These are phyloP conservation scores for Suhomyces faveliae DNA, from an alignment of 805 yeast genomes.

Conservation along the genomic window DNA sequence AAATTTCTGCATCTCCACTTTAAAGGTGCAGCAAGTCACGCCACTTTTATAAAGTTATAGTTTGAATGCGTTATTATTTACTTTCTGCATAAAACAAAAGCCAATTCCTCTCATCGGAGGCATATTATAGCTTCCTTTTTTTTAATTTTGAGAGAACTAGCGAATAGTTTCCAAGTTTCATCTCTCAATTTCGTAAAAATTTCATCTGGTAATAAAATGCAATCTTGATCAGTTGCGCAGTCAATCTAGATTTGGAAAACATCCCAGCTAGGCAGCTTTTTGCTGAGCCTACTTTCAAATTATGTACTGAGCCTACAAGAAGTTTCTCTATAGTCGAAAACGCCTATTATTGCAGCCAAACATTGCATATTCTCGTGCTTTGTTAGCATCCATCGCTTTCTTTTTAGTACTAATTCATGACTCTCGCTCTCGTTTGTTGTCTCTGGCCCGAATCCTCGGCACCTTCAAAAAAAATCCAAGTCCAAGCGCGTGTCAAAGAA, in stretches of 20 bases:
- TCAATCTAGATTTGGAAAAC: neutral
- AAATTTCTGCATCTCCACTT: neutral
- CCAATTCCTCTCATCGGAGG: neutral
- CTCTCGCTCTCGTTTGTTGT: no score
- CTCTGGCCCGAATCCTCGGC: neutral
- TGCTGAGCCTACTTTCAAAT: neutral
- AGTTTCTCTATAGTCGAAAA: neutral
- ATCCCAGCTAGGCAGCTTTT: neutral
- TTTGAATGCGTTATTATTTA: neutral
- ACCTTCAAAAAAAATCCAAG: neutral
- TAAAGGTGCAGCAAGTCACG: neutral
- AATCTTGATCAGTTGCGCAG: neutral
- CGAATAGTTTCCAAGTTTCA: neutral
- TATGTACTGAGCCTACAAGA: neutral
- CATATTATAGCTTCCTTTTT: neutral
- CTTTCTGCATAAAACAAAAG: neutral
- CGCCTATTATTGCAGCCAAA: neutral
- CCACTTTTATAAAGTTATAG: neutral
- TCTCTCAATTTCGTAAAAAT: neutral
- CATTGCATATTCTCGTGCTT: neutral
- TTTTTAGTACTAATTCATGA: neutral
- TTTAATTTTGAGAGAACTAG: neutral
- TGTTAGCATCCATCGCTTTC: neutral
- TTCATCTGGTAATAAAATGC: neutral
- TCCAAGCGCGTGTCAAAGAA: neutral